Base-by-base conservation (phyloP, 2,329 filamentous ascomycete species). In the Arthrobotrys pseudoclavata region DNA sequence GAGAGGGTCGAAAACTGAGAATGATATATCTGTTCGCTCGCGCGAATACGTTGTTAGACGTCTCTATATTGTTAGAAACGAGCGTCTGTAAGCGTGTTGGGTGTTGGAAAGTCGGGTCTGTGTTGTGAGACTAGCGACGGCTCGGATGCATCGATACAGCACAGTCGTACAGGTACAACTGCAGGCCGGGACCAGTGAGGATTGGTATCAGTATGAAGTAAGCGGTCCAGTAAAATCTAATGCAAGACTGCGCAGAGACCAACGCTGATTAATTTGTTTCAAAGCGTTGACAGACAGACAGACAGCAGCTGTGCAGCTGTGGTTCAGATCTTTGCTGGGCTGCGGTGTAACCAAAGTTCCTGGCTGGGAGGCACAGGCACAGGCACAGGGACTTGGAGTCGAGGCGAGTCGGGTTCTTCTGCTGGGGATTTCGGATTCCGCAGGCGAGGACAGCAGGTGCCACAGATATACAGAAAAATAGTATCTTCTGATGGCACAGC, bases 141-240 rank as follows among this genome's bases (percentile, higher is more conserved):
- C 55, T 69, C 50, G 22, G 37, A 76, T 76, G 72, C 72, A 76
- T 76, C 66, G 66, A 67, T 15, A 61, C 66, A 77, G 69, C 62
- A 74, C 69, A 68, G 69, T 68, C 34, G 50, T 50, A 74, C 69
- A 48, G 40, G 42, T 18, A 24, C 47, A 50, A 10, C 20, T 50
- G 22, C 22, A 60, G 52, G 52, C 42, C 42, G 42, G 42, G 12
- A 31, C 50, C 12, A 13, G 26, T n/a, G 53, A 69, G 53, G 60
- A 22, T 60, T 45, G 64, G 40, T 48, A 34, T 37, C 24, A 26
- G 52, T 12, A 57, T n/a, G 24, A 26, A 1, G 15, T 34, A 9
- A 20, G 26, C 7, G 53, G n/a, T 31, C 53, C 34, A 60, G 34
- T 42, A 42, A 42, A 60, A 60, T 26, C 55, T 3, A 52, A 72